These are phyloP conservation scores for Aegilops sharonensis DNA, from an alignment of 176 grass and related monocot genomes.

Conservation along the genomic window DNA sequence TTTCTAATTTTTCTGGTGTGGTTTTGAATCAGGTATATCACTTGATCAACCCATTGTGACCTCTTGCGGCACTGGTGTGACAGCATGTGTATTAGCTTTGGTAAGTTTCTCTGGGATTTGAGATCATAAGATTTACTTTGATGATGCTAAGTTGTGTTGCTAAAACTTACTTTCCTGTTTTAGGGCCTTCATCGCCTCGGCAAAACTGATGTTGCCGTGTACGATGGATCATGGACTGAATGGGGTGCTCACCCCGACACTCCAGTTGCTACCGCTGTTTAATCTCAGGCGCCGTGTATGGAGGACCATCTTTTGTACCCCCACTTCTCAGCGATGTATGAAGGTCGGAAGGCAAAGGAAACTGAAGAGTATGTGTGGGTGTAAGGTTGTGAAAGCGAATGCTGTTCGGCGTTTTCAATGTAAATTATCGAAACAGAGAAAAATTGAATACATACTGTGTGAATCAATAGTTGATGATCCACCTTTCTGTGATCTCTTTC, in stretches of 20 bases:
- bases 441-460: neutral
- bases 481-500: neutral
- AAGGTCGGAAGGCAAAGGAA: neutral
- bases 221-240: slow-evolving; percentile 91
- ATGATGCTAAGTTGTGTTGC: neutral
- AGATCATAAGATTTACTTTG: neutral
- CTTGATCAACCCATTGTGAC: slow-evolving; percentile 66
- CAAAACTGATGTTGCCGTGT: slow-evolving; percentile 66
- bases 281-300: neutral
- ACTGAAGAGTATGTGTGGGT: neutral
- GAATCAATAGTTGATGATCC: neutral
- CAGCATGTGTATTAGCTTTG: slow-evolving; percentile 84
- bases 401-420: slow-evolving; percentile 10
- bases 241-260: slow-evolving; percentile 77
- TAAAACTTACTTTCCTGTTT: neutral
- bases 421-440: slow-evolving; percentile 33
- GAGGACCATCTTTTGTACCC: neutral
- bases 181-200: slow-evolving; percentile 83
- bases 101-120: slow-evolving; percentile 28
- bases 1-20: slow-evolving; percentile 11
- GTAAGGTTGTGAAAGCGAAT: neutral
- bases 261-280: slow-evolving; percentile 54
- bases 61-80: slow-evolving; percentile 93
- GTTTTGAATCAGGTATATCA: slow-evolving; percentile 61
- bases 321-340: neutral